Base-by-base conservation (phyloP, 2,329 filamentous ascomycete genomes). In the Fusarium ambrosium region DNA sequence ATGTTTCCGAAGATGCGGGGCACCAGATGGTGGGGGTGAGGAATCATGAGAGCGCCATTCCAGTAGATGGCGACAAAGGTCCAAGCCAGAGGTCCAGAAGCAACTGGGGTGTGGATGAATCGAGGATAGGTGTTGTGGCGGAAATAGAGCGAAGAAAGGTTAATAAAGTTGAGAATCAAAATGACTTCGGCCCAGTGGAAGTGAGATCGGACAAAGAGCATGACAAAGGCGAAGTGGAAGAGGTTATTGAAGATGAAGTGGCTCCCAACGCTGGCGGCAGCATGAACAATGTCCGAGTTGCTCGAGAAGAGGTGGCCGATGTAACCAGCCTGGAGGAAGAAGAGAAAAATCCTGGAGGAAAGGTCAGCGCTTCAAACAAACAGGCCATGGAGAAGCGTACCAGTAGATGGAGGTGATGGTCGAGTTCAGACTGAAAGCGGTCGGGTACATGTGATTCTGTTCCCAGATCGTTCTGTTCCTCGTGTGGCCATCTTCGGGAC, bases 231-330 rank as follows among this genome's bases (percentile, higher is more conserved):
- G 76, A 95, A 93, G 82, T 95, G 90, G 70, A 97, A 88, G 48
- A 98, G 85, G 83, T 97, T 98, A 88, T 95, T 93, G 78, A 93
- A 81, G 81, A 97, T 95, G 84, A 96, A 97, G 86, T 97, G 94
- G 77, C 90, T 89, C 70, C 94, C 95, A 16, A 97, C 92, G 75
- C 93, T 92, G 75, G 92, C 93, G 24, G 95, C 94, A 18, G 91
- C 88, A 70, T 90, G 89, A 73, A 94, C 89, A 63, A 89, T 87
- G 32, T 89, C 89, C 55, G 87, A 80, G 76, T 92, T 90, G 75
- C 87, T 86, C 56, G 91, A 92, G 87, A 95, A 97, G 75, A 98
- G 90, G 78, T 94, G 91, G 78, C 88, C 90, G 69, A 95, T 87
- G 82, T 97, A 97, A 77, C 89, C 91, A 63, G 92, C 85, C 81